Evolutionary conservation across 1,284 basidiomycete species (phyloP), one percentile per base, ranked within the genome.

Genomic region (Austroboletus niveus): DNA sequence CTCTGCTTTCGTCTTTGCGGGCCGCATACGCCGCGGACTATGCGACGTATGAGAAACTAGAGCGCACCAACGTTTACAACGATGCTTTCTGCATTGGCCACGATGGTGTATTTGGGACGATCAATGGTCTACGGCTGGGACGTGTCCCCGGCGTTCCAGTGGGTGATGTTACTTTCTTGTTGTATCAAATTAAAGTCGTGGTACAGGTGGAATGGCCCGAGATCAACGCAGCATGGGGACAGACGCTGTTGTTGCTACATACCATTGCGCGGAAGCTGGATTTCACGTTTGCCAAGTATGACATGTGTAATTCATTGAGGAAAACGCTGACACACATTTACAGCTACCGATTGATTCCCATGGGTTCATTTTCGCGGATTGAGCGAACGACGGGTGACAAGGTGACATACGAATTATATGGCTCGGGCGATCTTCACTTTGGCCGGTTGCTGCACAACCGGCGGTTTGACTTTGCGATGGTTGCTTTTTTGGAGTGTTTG

Each of bases 31-130:
- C 84, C 30, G 80, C 85, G 14, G 89, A 91, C 64, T 79, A 86
- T 20, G 79, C 78, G 14, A 87, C 86, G 9, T 76, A 95, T 14
- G 89, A 92, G 59, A 87, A 94, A 62, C 78, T 99, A 8, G 90
- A 96, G 64, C 79, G 87, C 42, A 95, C 95, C 5, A 99, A 99
- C 66, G 97, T 99, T 29, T 99, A 98, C 73, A 96, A 96, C 58
- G 97, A 99, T 65, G 94, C 94, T 0, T 99, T 99, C 69, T 96
- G 94, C 62, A 99, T 99, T 57, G 95, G 95, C 1, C 92, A 98
- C 60, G 92, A 95, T 58, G 89, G 89, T 2, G 87, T 91, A 15
- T 89, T 98, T 62, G 96, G 94, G 1, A 98, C 96, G 9, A 99
- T 99, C 70, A 99, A 99, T 65, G 94, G 94, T 1, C 77, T 99